phyloP scores from a whole-genome alignment of 192 early-diverging fungal species.

The Obelidium mucronatum region DNA sequence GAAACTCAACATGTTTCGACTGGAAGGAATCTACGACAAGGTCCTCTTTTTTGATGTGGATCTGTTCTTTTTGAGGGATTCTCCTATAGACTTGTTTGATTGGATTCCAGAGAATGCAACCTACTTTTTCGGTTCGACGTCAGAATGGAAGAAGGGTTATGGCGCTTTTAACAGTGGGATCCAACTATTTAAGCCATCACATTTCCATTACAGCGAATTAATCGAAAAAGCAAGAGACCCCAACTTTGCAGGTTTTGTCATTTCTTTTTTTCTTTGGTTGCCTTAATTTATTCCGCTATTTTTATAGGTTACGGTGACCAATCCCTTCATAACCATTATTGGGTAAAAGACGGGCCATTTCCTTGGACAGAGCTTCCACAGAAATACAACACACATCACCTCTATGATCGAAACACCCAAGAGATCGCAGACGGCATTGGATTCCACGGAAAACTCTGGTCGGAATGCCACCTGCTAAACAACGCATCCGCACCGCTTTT shows the following conservation, averaged over 20 bases:
- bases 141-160: constrained; percentile 28
- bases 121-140: constrained; percentile 22
- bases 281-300: too few relatives aligned
- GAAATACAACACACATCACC: constrained; percentile 18
- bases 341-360: not conserved
- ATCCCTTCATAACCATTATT: constrained; percentile 22
- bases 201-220: not conserved
- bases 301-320: constrained; percentile 33
- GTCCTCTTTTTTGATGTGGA: constrained; percentile 27
- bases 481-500: not conserved
- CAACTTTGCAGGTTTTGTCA: not conserved
- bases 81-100: constrained; percentile 3
- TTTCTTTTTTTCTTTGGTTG: too few relatives aligned
- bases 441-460: constrained; percentile 24
- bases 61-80: constrained; percentile 3
- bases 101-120: not conserved
- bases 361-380: constrained; percentile 12
- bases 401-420: not conserved
- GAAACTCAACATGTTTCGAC: constrained; percentile 31
- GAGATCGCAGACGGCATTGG: constrained; percentile 7
- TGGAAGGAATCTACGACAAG: constrained; percentile 17
- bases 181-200: constrained; percentile 14
- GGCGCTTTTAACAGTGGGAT: constrained; percentile 28
- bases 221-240: constrained; percentile 10
- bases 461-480: constrained; percentile 14